Conservation (phyloP, 352 stramenopile genomes). For the Pythium biforme region DNA sequence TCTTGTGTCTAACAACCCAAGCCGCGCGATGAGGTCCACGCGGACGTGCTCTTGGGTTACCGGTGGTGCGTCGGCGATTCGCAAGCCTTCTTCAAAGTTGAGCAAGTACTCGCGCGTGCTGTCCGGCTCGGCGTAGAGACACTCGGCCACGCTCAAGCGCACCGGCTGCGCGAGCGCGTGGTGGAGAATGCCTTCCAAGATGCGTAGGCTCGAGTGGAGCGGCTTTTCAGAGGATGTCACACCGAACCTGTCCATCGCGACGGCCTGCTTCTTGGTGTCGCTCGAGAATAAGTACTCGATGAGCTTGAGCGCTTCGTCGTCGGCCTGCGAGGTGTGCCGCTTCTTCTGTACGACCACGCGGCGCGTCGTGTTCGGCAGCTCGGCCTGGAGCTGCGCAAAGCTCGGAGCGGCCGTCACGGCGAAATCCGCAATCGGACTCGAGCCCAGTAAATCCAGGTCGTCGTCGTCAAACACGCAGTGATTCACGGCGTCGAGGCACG, state of each 20-base stretch:
- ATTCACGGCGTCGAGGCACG: constrained; percentile 26
- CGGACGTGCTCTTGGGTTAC: constrained; percentile 28
- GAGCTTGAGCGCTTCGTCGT: constrained; percentile 27
- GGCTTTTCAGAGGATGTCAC: constrained; percentile 14
- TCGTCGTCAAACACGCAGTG: constrained; percentile 38
- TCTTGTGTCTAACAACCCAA: constrained; percentile 19
- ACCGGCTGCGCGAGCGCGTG: constrained; percentile 14
- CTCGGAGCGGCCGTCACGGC: constrained; percentile 11
- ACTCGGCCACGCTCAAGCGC: constrained; percentile 25
- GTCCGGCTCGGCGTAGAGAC: constrained; percentile 26
- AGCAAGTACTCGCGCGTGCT: constrained; percentile 29
- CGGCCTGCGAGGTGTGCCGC: constrained; percentile 18
- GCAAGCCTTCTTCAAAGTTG: constrained; percentile 35
- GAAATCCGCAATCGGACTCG: constrained; percentile 26
- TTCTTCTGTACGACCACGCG: constrained; percentile 23
- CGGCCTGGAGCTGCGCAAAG: constrained; percentile 27
- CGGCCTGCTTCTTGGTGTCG: constrained; percentile 29
- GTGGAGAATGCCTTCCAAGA: constrained; percentile 29
- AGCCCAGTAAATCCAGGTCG: constrained; percentile 31
- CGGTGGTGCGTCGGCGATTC: constrained; percentile 28
- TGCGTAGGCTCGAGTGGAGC: constrained; percentile 6
- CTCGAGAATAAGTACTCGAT: constrained; percentile 39
- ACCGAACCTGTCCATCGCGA: constrained; percentile 28
- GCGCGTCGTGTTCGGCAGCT: constrained; percentile 7
- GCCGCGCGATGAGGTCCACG: constrained; percentile 28